Evolutionary conservation across 1,284 basidiomycete species (phyloP), one percentile per base, ranked within the genome.

Genomic region (Cryptococcus floricola): DNA sequence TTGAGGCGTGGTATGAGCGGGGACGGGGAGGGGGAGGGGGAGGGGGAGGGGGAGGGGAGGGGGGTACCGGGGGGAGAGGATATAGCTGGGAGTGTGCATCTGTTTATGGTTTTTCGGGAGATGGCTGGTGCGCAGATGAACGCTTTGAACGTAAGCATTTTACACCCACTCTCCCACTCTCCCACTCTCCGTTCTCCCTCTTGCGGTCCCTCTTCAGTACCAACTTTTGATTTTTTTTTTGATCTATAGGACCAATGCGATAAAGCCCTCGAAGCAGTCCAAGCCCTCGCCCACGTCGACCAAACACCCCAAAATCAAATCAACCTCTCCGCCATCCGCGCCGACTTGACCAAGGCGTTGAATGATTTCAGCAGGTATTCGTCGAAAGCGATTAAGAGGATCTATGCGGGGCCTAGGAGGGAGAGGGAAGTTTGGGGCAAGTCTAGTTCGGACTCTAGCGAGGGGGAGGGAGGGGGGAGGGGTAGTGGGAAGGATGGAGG

Each of bases 71-170:
- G 52, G 39, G 79, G 79, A 6, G 78, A 79, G 0, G 78, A 86
- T 60, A 68, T 91, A 12, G 80, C 81, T 46, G 82, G 84, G 5
- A 87, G 87, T 1, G 85, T 87, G 0, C 81, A 82, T 10, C 85
- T 92, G 75, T 93, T 95, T 72, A 86, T 87, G 8, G 84, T 87
- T 59, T 80, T 96, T 27, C 81, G 91, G n/a, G 86, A 90, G 50
- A 87, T 90, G 65, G 78, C 94, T 9, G 91, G 88, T 0, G 84
- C 86, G 2, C 87, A 89, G 1, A 74, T 96, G 62, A 86, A 85
- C 64, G 81, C 82, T 0, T 80, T 96, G 39, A 86, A 88, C 44
- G 91, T 92, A 66, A 70, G 84, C 23, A 23, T 23, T 78, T 23
- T 78, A 23, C 47, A 31, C 3, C 5, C 12, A n/a, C 14, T 18